Conservation (phyloP, 352 stramenopile species). For the Pythium rhizo-oryzae region DNA sequence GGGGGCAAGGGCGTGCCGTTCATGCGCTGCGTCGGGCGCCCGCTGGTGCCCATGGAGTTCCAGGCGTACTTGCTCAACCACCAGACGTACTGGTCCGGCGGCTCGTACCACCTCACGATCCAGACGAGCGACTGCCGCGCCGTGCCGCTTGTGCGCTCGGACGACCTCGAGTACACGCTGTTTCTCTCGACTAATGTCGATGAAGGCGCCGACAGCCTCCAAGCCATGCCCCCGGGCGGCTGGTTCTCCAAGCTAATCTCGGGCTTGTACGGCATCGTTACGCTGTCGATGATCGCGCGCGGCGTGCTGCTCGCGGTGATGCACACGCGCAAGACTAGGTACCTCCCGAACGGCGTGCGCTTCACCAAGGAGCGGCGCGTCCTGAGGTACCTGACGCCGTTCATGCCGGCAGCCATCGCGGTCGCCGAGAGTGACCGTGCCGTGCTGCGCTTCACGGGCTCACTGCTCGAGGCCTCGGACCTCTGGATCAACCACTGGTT, state of each 20-base stretch:
- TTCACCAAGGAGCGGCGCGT: slow-evolving; percentile 33
- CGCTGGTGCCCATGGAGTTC: slow-evolving; percentile 40
- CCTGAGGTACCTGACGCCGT: slow-evolving; percentile 48
- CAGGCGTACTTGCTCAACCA: slow-evolving; percentile 60
- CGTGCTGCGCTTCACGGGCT: slow-evolving; percentile 56
- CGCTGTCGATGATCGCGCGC: slow-evolving; percentile 42
- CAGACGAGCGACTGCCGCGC: slow-evolving; percentile 54
- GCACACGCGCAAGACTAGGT: slow-evolving; percentile 38
- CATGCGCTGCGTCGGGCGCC: slow-evolving; percentile 46
- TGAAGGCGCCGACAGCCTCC: slow-evolving; percentile 40
- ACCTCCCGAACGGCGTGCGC: slow-evolving; percentile 42
- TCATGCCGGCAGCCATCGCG: slow-evolving; percentile 42
- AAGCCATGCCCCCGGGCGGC: slow-evolving; percentile 39
- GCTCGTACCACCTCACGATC: slow-evolving; percentile 46
- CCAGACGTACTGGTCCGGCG: slow-evolving; percentile 52
- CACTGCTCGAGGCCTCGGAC: slow-evolving; percentile 53
- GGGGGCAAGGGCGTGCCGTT: slow-evolving; percentile 47
- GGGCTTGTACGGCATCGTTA: slow-evolving; percentile 44
- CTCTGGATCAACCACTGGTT: slow-evolving; percentile 76
- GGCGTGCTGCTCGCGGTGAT: slow-evolving; percentile 46
- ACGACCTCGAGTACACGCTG: slow-evolving; percentile 40
- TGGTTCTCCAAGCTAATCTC: slow-evolving; percentile 45
- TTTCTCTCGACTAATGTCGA: slow-evolving; percentile 45
- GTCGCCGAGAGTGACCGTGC: slow-evolving; percentile 40
- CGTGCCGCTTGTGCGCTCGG: slow-evolving; percentile 36